Evolutionary conservation across 306 rosid species (phyloP).

Genomic region (Quillaja saponaria): DNA sequence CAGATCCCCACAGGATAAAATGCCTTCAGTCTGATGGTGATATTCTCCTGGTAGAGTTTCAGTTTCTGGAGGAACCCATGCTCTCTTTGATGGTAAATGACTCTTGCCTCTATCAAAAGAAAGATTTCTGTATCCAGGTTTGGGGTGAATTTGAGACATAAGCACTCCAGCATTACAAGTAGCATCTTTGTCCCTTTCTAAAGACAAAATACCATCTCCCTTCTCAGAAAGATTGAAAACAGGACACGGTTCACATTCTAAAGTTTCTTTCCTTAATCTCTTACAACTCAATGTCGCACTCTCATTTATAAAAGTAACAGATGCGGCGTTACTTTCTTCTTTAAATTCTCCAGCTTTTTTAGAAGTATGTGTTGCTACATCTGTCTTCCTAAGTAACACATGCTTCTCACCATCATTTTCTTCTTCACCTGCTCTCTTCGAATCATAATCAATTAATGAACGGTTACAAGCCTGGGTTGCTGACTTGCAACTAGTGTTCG

Average conservation of each 20-base stretch:
- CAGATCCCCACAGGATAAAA: slow-evolving; percentile 14
- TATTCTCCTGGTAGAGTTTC: slow-evolving; percentile 35
- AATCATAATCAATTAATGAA: slow-evolving; percentile 33
- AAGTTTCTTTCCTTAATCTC: slow-evolving; percentile 31
- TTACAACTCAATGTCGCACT: slow-evolving; percentile 27
- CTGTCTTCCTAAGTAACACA: slow-evolving; percentile 32
- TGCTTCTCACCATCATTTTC: slow-evolving; percentile 35
- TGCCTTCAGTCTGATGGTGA: slow-evolving; percentile 31
- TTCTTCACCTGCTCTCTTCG: slow-evolving; percentile 38
- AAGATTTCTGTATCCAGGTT: slow-evolving; percentile 32
- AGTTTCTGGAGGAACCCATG: slow-evolving; percentile 33
- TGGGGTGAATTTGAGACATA: slow-evolving; percentile 34
- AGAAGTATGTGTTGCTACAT: slow-evolving; percentile 27
- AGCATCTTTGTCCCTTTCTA: slow-evolving; percentile 33
- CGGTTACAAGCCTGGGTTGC: slow-evolving; percentile 30
- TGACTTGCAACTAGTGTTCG: slow-evolving; percentile 46
- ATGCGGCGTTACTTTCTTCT: slow-evolving; percentile 42
- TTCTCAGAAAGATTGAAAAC: slow-evolving; percentile 44
- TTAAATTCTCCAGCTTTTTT: slow-evolving; percentile 30
- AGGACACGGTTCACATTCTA: slow-evolving; percentile 56
- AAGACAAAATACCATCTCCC: slow-evolving; percentile 32
- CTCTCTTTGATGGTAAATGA: slow-evolving; percentile 34
- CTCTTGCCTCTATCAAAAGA: slow-evolving; percentile 34
- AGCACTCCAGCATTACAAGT: slow-evolving; percentile 29
- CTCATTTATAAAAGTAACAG: slow-evolving; percentile 30